phyloP scores from a whole-genome alignment of 179 eudicot genomes.

The Actinidia chinensis region DNA sequence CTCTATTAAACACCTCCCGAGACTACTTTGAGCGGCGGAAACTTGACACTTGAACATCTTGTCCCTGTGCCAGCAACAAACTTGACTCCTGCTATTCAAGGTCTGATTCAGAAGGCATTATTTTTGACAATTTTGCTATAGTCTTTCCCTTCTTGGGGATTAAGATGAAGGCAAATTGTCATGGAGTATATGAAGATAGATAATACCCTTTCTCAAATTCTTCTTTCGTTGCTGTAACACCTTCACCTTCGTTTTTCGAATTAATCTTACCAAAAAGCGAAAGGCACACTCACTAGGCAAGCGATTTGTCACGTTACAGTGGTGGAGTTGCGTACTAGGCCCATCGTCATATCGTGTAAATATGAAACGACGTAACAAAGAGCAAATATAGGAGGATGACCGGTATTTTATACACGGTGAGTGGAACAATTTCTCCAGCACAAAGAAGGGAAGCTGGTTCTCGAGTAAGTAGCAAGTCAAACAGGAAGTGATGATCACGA shows the following conservation, averaged over 20 bases:
- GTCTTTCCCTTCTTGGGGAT: too few relatives aligned
- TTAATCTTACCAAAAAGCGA: background rate
- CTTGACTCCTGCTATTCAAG: background rate
- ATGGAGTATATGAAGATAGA: background rate
- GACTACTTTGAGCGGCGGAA: background rate
- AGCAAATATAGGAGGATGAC: background rate
- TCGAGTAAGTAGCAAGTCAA: background rate
- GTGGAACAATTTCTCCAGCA: background rate
- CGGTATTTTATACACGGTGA: background rate
- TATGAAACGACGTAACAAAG: background rate
- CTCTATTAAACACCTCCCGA: background rate
- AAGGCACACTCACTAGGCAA: background rate
- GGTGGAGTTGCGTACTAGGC: background rate
- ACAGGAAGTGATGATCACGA: background rate
- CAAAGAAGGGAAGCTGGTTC: conserved; percentile 12
- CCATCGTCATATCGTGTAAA: background rate
- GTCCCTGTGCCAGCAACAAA: background rate
- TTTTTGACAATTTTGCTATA: background rate
- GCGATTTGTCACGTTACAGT: background rate
- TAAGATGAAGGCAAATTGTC: background rate
- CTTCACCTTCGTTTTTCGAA: background rate
- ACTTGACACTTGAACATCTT: background rate
- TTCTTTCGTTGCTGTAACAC: background rate
- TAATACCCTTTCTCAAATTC: background rate
- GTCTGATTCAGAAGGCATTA: background rate